Evolutionary conservation across 441 rosid genomes (phyloP), one percentile per base, ranked within the genome.

Genomic region (Flueggea neowawraea): DNA sequence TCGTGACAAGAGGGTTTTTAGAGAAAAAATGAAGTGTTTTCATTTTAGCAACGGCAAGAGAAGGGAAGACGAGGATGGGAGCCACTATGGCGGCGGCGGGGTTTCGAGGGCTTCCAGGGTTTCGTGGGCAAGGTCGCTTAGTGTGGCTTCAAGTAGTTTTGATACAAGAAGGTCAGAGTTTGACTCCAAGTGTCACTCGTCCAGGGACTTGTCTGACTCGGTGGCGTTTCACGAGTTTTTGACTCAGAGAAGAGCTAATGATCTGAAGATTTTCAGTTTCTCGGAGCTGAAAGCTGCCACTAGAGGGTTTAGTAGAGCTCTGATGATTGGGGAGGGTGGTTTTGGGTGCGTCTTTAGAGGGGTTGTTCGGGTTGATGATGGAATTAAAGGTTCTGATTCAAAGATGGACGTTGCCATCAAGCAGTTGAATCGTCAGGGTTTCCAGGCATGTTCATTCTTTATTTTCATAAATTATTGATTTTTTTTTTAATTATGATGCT

Each of bases 281-380:
- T 57, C 82, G 3, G 86, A 90, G 54, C 91, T 93, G 60, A 90
- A 78, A 71, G 54, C 71, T 58, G 89, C 97, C 32, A 93, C 97
- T 31, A 73, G 90, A 72, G 89, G 84, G 64, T 93, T 93, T 66
- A 86, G 88, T 48, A 79, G 92, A 4, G 92, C 82, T 51, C 82
- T 89, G 49, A 74, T 90, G 64, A 68, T 93, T 22, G 98, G 98
- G 52, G 98, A 93, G 70, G 98, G 97, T 36, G 98, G 98, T 8
- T 93, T 93, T 33, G 98, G 98, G 44, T 88, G 91, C 3, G 97
- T 93, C 58, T 90, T 84, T 41, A 84, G 88, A 73, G 98, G 98
- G 14, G 84, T 88, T 79, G 72, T 93, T 57, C 75, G 74, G 70
- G 76, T 80, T 60, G 57, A 78, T 12, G 75, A 68, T 63, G 88